Base-by-base conservation (phyloP, 2,329 filamentous ascomycete species). In the Cercospora brassicicola region DNA sequence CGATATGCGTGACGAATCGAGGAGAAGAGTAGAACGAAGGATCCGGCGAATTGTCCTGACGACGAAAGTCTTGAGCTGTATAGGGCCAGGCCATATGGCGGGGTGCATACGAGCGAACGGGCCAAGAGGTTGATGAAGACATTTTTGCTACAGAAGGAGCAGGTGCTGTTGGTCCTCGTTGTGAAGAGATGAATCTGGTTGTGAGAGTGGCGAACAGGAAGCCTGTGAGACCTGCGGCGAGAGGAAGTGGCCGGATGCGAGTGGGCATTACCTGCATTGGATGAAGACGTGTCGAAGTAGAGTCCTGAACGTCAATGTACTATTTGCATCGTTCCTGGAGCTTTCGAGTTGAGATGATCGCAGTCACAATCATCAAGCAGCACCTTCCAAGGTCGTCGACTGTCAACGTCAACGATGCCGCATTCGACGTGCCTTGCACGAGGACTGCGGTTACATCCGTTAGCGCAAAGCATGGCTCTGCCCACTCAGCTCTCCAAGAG, bases 1-100 rank as follows among this genome's bases (percentile, higher is more conserved):
- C 84, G 71, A 86, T 86, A 67, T 86, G 85, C 10, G 84, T 84
- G 0, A 86, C 84, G 69, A 85, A 84, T 15, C 84, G 80, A 1
- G 84, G 82, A 18, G 78, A 71, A 30, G 70, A 72, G 73, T 82
- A 83, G 73, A 83, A 83, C 3, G 71, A 60, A 1, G 71, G 33
- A 67, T 82, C 81, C 7, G 73, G 31, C 2, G 73, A 76, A 15
- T 78, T 72, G 59, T 83, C 81, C 56, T 78, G 75, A 23, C 81
- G 76, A 4, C 69, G 73, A 69, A 83, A 83, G 65, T 83, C 82
- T 23, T 71, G 73, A 7, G 74, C 67, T 15, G 69, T 76, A 70
- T 80, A 79, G 3, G 78, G 78, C 77, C 76, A 79, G 26, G 69
- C 66, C n/a, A 66, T 59, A 68, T 80, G 75, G 10, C 75, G 75